Evolutionary conservation across 2,329 filamentous ascomycete species (phyloP).

Genomic region (Harringtonia lauricola): DNA sequence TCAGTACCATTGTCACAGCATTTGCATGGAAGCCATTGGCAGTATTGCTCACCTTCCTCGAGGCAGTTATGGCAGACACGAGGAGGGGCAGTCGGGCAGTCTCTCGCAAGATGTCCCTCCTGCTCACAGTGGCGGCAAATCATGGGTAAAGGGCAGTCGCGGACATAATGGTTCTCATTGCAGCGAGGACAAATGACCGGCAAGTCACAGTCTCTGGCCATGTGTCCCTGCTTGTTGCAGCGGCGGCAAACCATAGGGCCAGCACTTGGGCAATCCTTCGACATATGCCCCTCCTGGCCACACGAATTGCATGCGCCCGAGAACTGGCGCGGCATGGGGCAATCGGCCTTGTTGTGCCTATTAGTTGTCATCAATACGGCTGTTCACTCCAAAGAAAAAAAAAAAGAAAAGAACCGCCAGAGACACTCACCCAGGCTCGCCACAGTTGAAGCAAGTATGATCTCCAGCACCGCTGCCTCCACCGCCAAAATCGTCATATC

Average conservation of each 20-base stretch:
- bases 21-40: not conserved
- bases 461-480: conserved; percentile 18
- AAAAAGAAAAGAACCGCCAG: not conserved
- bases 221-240: conserved; percentile 40
- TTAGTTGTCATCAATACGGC: not conserved
- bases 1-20: not conserved
- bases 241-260: conserved; percentile 18
- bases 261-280: conserved; percentile 38
- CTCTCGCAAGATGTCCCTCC: conserved; percentile 39
- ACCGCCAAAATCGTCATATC: conserved; percentile 7
- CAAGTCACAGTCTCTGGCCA: conserved; percentile 51
- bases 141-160: conserved; percentile 34
- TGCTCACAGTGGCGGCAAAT: conserved; percentile 28
- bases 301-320: conserved; percentile 24
- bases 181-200: conserved; percentile 30
- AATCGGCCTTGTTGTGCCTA: conserved; percentile 53
- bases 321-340: conserved; percentile 40
- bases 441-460: conserved; percentile 49
- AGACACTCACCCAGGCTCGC: conserved; percentile 32
- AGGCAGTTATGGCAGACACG: conserved; percentile 50
- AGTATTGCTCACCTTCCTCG: conserved; percentile 37
- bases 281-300: conserved; percentile 38
- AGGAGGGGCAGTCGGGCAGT: conserved; percentile 42
- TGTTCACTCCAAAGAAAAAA: not conserved
- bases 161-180: conserved; percentile 36